phyloP scores from a whole-genome alignment of 148 eudicot species.

The Vaccinium macrocarpon region DNA sequence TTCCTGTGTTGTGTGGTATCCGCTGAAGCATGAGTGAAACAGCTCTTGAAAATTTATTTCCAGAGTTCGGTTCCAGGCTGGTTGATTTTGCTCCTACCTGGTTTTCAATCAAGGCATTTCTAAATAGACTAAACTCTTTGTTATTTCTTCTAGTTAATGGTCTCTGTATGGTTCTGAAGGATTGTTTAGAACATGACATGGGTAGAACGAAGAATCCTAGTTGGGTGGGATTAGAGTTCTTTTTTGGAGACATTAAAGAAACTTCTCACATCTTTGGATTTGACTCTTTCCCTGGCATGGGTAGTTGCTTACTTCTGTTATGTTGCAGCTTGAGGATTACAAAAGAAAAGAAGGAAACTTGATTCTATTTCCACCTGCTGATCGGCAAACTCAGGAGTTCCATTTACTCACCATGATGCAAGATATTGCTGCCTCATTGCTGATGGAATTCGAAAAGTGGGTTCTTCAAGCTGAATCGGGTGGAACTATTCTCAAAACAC shows the following conservation, averaged over 20 bases:
- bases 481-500: constrained; percentile 95
- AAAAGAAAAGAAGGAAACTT: constrained; percentile 57
- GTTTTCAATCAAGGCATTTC: background rate
- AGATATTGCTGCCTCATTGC: constrained; percentile 90
- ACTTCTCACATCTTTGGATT: background rate
- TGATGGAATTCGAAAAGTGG: constrained; percentile 96
- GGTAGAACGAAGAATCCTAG: constrained; percentile 2
- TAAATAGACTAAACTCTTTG: background rate
- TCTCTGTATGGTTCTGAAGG: background rate
- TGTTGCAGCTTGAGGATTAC: constrained; percentile 72
- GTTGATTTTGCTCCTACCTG: constrained; percentile 1
- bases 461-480: constrained; percentile 90
- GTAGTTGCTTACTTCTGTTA: constrained; percentile 6
- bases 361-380: constrained; percentile 87
- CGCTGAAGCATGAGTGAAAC: background rate
- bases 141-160: background rate
- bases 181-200: constrained; percentile 1
- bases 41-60: background rate
- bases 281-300: constrained; percentile 12
- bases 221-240: background rate
- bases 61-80: background rate
- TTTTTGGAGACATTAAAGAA: background rate
- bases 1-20: background rate
- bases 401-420: constrained; percentile 97
- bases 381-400: constrained; percentile 80